Evolutionary conservation across 2,329 filamentous ascomycete species (phyloP).

Genomic region (Teratosphaeria gauchensis): DNA sequence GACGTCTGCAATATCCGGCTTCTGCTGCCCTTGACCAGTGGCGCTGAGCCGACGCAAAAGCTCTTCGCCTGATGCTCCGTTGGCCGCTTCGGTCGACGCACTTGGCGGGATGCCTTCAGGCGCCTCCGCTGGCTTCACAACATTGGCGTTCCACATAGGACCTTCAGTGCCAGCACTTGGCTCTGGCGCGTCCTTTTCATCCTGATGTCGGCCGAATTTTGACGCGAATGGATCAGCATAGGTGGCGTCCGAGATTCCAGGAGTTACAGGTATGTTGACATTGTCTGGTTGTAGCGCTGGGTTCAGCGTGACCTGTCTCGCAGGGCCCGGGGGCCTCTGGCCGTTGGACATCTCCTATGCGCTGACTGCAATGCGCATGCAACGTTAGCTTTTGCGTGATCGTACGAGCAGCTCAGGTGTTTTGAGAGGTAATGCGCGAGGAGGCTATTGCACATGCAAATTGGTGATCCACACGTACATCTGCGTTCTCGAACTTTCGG

Average conservation of each 20-base stretch:
- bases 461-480: not conserved
- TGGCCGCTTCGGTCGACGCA: slow-evolving; percentile 34
- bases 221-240: slow-evolving; percentile 8
- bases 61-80: slow-evolving; percentile 40
- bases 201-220: not conserved
- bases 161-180: not conserved
- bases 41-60: slow-evolving; percentile 46
- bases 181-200: not conserved
- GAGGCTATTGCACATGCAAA: not conserved
- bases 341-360: not conserved
- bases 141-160: slow-evolving; percentile 4
- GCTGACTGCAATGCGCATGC: not conserved
- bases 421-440: not conserved
- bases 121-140: not conserved
- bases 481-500: not conserved
- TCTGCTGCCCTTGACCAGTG: slow-evolving; percentile 26
- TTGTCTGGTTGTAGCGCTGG: slow-evolving; percentile 3
- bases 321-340: not conserved
- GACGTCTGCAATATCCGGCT: slow-evolving; percentile 35
- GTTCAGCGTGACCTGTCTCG: slow-evolving; percentile 1
- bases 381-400: not conserved
- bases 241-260: slow-evolving; percentile 12
- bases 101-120: slow-evolving; percentile 14
- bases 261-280: slow-evolving; percentile 16
- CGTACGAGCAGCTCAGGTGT: not conserved